These are phyloP conservation scores for Candida dubliniensis DNA, from an alignment of 1,139 yeast genomes.

Conservation along the genomic window DNA sequence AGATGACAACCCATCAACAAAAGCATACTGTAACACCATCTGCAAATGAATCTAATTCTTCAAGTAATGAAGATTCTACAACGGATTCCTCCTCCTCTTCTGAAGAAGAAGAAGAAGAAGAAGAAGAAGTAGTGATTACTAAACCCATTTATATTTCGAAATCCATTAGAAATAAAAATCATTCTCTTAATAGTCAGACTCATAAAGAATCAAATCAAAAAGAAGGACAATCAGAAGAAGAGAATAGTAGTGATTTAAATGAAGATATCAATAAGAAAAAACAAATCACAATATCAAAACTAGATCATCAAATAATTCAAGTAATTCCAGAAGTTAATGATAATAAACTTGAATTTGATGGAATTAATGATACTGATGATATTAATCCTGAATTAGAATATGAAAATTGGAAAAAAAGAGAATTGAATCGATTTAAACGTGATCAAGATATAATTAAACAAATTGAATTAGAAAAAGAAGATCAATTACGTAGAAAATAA, in stretches of 20 bases:
- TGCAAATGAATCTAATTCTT: too few species aligned
- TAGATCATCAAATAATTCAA: conserved; percentile 7
- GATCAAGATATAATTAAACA: conserved; percentile 25
- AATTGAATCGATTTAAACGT: conserved; percentile 27
- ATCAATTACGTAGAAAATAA: conserved; percentile 3
- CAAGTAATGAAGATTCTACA: too few species aligned
- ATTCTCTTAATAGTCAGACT: too few species aligned
- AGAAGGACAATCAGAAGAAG: not conserved
- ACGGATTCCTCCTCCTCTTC: too few species aligned
- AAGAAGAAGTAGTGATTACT: not conserved
- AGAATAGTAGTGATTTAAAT: too few species aligned
- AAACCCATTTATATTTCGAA: conserved; percentile 15
- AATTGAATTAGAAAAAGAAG: conserved; percentile 20
- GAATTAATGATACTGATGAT: conserved; percentile 43
- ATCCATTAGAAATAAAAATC: not conserved
- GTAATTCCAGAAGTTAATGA: conserved; percentile 5
- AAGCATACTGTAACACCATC: too few species aligned
- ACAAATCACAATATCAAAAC: conserved; percentile 11
- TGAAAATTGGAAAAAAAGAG: conserved; percentile 38
- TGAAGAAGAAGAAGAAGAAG: too few species aligned
- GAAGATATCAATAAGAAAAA: not conserved
- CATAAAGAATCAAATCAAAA: not conserved
- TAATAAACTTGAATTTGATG: conserved; percentile 20
- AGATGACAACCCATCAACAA: too few species aligned
- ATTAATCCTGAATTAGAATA: conserved; percentile 40